phyloP scores from a whole-genome alignment of 345 rosid species.

The Arabis alpina region DNA sequence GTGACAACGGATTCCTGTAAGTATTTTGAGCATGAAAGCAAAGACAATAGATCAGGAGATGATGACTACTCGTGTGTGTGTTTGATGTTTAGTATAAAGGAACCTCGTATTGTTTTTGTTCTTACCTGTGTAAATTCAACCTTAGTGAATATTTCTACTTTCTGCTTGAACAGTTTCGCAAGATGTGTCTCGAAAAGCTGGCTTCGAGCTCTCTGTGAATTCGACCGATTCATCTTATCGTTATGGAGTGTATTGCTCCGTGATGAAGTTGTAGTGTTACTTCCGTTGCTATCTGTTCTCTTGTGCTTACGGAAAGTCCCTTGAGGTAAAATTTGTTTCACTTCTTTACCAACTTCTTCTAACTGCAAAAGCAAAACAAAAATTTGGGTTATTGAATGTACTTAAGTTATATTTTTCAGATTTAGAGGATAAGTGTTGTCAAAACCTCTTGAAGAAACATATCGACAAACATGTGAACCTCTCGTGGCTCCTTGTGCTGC shows the following conservation, averaged over 20 bases:
- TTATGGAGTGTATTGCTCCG: slow-evolving; percentile 83
- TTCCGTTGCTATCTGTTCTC: slow-evolving; percentile 94
- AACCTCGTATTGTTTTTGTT: background rate
- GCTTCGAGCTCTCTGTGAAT: slow-evolving; percentile 84
- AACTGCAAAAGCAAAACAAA: slow-evolving; percentile 48
- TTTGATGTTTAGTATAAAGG: slow-evolving; percentile 8
- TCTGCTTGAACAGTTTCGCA: slow-evolving; percentile 97
- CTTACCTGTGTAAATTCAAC: slow-evolving; percentile 91
- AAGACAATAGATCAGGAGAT: background rate
- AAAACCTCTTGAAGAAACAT: slow-evolving; percentile 89
- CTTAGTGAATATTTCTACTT: slow-evolving; percentile 95
- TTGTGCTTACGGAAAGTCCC: slow-evolving; percentile 75
- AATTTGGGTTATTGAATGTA: background rate
- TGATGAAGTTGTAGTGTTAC: slow-evolving; percentile 71
- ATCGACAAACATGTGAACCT: slow-evolving; percentile 98
- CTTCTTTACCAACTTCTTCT: slow-evolving; percentile 72
- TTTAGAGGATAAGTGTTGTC: slow-evolving; percentile 30
- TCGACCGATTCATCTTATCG: slow-evolving; percentile 70
- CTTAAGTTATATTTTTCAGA: slow-evolving; percentile 11
- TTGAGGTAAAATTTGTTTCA: slow-evolving; percentile 83
- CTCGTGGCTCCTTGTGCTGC: slow-evolving; percentile 99
- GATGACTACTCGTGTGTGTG: background rate
- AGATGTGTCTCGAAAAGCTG: slow-evolving; percentile 99
- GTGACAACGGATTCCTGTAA: slow-evolving; percentile 88
- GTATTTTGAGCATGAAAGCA: slow-evolving; percentile 3